Conservation (phyloP, 345 rosid genomes). For the Heritiera fomes region DNA sequence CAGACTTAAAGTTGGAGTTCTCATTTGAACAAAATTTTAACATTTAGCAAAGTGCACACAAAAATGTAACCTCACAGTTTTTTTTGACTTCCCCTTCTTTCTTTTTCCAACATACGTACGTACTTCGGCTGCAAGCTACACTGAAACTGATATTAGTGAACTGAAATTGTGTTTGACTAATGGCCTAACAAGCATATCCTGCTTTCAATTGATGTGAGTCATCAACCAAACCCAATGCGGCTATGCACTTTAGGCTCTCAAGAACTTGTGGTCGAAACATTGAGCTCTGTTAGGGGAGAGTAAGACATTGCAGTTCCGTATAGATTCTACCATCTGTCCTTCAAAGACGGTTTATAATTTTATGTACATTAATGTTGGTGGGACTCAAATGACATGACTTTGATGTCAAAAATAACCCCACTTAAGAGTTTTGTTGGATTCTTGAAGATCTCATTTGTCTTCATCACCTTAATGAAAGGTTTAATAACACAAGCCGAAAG, state of each 20-base stretch:
- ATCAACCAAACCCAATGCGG: not conserved
- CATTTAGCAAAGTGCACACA: not conserved
- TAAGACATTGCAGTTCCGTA: not conserved
- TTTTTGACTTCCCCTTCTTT: not conserved
- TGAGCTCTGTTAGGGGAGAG: not conserved
- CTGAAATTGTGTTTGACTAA: not conserved
- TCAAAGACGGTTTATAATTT: slow-evolving; percentile 13
- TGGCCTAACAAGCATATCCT: not conserved
- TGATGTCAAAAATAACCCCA: slow-evolving; percentile 11
- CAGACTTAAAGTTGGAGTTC: not conserved
- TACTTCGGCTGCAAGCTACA: not conserved
- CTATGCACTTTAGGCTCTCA: not conserved
- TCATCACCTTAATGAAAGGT: not conserved
- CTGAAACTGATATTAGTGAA: not conserved
- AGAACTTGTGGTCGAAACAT: slow-evolving; percentile 11
- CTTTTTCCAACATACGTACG: not conserved
- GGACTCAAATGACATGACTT: not conserved
- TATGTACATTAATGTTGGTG: not conserved
- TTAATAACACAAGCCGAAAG: not conserved
- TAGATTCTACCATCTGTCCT: not conserved
- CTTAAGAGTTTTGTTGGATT: not conserved
- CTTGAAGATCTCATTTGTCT: slow-evolving; percentile 11
- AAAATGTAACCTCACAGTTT: not conserved
- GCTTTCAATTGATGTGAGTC: not conserved
- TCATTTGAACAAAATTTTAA: not conserved